Conservation (phyloP, 495 filamentous ascomycete genomes). For the Penicillium paradoxum region DNA sequence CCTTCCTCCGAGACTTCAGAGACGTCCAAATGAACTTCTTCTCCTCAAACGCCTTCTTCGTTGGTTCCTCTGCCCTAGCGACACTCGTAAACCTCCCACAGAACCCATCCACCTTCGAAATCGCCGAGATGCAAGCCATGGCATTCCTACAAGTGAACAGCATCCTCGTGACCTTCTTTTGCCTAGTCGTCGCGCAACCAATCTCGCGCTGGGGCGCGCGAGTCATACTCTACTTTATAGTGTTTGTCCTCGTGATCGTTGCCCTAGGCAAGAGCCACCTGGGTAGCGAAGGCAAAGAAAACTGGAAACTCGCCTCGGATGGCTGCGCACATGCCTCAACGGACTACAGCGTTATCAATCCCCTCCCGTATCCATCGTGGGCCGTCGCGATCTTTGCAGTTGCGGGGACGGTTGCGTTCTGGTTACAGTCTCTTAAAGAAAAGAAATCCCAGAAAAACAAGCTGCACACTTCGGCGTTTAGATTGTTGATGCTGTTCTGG, state of each 20-base stretch:
- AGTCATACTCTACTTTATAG: not conserved
- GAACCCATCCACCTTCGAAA: not conserved
- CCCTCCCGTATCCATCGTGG: not conserved
- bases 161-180: conserved; percentile 1
- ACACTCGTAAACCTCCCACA: not conserved
- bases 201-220: not conserved
- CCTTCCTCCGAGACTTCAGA: not conserved
- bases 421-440: not conserved
- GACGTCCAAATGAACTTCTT: not conserved
- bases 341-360: not conserved
- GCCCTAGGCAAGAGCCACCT: not conserved
- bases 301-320: not conserved
- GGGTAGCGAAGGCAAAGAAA: not conserved
- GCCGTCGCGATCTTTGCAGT: not conserved
- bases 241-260: not conserved
- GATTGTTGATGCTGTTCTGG: not conserved
- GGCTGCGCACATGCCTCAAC: not conserved
- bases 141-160: conserved; percentile 1
- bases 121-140: conserved; percentile 1
- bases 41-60: not conserved
- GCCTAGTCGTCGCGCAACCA: not conserved
- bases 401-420: not conserved
- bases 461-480: not conserved
- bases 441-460: not conserved
- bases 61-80: not conserved